Conservation (phyloP, 73 alveolate genomes). For the Uronychia binucleata region DNA sequence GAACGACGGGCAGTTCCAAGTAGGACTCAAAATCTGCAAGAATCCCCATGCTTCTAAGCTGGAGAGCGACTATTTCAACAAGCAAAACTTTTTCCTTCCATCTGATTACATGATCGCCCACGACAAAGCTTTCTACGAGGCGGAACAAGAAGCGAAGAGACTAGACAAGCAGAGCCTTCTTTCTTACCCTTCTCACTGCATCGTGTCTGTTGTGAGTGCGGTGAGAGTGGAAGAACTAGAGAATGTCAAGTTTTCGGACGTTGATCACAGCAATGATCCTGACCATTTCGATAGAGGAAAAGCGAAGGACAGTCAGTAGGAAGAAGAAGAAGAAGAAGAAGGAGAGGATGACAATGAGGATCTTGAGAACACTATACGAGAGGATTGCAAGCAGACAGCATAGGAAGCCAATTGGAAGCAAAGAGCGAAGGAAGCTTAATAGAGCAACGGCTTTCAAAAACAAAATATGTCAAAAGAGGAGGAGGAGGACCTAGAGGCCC, state of each 20-base stretch:
- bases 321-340: neutral
- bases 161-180: neutral
- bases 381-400: neutral
- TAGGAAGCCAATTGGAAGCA: neutral
- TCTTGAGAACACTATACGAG: neutral
- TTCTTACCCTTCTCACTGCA: neutral
- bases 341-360: neutral
- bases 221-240: neutral
- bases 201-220: neutral
- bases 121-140: neutral
- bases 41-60: conserved; percentile 10
- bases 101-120: neutral
- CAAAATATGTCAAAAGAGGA: conserved; percentile 5
- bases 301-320: neutral
- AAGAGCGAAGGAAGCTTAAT: neutral
- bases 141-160: neutral
- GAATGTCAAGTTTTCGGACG: neutral
- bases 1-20: conserved; percentile 1
- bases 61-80: neutral
- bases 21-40: conserved; percentile 4
- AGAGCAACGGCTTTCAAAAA: neutral
- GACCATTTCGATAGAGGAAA: neutral
- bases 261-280: neutral
- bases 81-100: neutral
- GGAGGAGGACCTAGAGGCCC: conserved; percentile 3